phyloP scores from a whole-genome alignment of 257 asterid species.

The Leptodermis oblonga region DNA sequence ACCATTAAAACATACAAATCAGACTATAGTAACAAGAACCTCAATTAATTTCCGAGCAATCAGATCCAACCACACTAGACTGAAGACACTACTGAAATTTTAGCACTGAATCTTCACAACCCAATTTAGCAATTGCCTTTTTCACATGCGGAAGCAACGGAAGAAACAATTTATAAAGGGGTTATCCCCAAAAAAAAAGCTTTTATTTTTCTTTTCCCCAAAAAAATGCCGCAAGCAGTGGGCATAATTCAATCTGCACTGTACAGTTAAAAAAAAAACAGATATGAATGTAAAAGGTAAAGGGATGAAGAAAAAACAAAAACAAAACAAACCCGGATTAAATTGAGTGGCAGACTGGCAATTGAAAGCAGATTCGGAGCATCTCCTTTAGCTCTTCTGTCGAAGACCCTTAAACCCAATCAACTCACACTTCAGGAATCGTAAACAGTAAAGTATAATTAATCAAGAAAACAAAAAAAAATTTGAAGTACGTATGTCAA shows the following conservation, averaged over 20 bases:
- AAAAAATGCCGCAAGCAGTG: not conserved
- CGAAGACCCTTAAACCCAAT: not conserved
- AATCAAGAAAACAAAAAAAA: not conserved
- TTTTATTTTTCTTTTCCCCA: not conserved
- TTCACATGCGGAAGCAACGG: constrained; percentile 1
- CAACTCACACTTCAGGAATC: not conserved
- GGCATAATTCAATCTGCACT: not conserved
- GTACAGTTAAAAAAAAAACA: not conserved
- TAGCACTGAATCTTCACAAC: not conserved
- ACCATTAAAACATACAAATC: not conserved
- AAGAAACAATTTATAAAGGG: not conserved
- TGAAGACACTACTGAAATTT: not conserved
- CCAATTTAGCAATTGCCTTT: not conserved
- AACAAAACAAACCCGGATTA: constrained; percentile 8
- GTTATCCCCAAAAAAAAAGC: constrained; percentile 3
- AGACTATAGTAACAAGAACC: not conserved
- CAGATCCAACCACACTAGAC: constrained; percentile 15
- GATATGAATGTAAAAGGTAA: not conserved
- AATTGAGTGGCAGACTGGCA: constrained; percentile 11
- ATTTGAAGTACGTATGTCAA: not conserved
- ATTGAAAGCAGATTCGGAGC: constrained; percentile 12
- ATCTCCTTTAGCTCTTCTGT: not conserved
- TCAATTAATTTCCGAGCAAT: not conserved
- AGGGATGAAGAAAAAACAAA: not conserved
- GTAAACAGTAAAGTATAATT: not conserved